Evolutionary conservation across 2,329 filamentous ascomycete species (phyloP).

Genomic region (Diplocarpon mali): DNA sequence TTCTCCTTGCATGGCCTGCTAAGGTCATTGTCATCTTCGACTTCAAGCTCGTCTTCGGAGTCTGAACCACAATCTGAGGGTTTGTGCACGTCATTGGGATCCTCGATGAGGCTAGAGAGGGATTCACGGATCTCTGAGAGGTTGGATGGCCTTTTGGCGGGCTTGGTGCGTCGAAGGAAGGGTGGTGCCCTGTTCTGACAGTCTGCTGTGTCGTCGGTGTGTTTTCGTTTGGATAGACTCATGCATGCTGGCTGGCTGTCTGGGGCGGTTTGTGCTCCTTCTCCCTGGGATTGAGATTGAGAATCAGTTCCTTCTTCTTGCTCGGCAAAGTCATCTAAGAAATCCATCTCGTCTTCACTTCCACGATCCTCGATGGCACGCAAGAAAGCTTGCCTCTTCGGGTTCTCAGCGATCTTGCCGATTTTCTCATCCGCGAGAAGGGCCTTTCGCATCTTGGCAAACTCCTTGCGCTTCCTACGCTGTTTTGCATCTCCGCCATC

Average conservation of each 20-base stretch:
- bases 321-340: slow-evolving; percentile 46
- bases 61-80: slow-evolving; percentile 41
- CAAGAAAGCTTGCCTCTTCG: slow-evolving; percentile 83
- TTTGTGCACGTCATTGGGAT: slow-evolving; percentile 39
- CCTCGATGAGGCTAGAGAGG: slow-evolving; percentile 72
- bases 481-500: slow-evolving; percentile 70
- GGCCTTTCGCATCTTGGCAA: slow-evolving; percentile 83
- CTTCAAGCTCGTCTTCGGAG: slow-evolving; percentile 41
- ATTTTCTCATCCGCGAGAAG: slow-evolving; percentile 82
- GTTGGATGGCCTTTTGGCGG: slow-evolving; percentile 56
- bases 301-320: slow-evolving; percentile 30
- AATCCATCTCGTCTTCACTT: slow-evolving; percentile 65
- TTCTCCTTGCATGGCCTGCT: slow-evolving; percentile 17
- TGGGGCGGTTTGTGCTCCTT: slow-evolving; percentile 29
- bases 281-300: slow-evolving; percentile 30
- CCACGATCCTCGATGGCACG: slow-evolving; percentile 78
- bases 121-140: slow-evolving; percentile 75
- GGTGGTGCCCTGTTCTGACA: slow-evolving; percentile 42
- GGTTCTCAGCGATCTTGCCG: slow-evolving; percentile 79
- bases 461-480: slow-evolving; percentile 75
- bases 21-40: slow-evolving; percentile 39
- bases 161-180: slow-evolving; percentile 49
- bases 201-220: slow-evolving; percentile 31
- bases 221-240: slow-evolving; percentile 31
- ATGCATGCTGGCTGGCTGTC: slow-evolving; percentile 38